phyloP scores from a whole-genome alignment of 176 grass and related monocot genomes.

The Bolboschoenus planiculmis region DNA sequence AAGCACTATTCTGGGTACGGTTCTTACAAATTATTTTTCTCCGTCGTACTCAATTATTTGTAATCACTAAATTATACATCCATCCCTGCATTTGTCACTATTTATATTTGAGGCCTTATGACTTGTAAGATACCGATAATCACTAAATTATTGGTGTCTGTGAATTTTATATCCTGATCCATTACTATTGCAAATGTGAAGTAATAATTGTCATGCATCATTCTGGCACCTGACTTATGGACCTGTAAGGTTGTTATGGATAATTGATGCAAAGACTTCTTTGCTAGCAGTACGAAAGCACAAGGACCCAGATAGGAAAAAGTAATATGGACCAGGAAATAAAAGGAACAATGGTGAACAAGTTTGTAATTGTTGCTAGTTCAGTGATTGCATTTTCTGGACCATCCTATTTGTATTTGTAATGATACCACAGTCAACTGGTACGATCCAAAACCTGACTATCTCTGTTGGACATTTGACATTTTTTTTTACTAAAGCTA shows the following conservation, averaged over 20 bases:
- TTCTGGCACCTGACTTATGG: background rate
- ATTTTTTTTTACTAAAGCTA: background rate
- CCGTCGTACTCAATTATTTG: background rate
- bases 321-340: background rate
- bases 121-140: background rate
- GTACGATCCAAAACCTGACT: background rate
- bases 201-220: background rate
- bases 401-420: background rate
- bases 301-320: background rate
- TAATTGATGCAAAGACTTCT: background rate
- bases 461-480: background rate
- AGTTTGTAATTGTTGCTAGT: background rate
- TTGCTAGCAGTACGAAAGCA: background rate
- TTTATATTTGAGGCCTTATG: background rate
- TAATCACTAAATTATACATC: background rate
- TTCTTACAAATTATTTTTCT: background rate
- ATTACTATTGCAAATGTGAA: background rate
- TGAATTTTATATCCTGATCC: background rate
- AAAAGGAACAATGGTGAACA: background rate
- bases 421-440: background rate
- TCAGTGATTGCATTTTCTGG: background rate
- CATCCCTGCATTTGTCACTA: background rate
- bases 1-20: conserved; percentile 36
- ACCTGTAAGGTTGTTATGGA: background rate
- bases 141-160: background rate